Percentiles rank a stretch among this genome's conserved stretches.
phyloP scores from a whole-genome alignment of 257 asterid genomes.

The Forsythia viridissima region DNA sequence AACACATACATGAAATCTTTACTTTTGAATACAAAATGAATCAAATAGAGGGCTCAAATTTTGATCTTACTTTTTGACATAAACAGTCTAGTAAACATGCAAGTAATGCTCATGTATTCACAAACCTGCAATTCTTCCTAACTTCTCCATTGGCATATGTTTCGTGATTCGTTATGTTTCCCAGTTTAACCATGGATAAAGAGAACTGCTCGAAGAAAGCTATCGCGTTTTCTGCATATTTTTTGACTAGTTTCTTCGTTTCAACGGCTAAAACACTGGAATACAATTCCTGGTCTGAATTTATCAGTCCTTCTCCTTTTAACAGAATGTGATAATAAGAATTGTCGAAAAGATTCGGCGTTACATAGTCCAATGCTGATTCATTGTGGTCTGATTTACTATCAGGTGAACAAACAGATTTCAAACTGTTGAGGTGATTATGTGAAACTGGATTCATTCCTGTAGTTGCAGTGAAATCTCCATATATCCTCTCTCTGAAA shows the following conservation, averaged over 20 bases:
- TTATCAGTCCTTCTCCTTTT: slow-evolving; percentile 68
- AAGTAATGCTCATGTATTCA: slow-evolving; percentile 50
- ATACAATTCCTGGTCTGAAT: slow-evolving; percentile 77
- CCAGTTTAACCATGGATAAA: slow-evolving; percentile 86
- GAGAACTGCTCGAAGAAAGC: slow-evolving; percentile 89
- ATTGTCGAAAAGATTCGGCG: slow-evolving; percentile 76
- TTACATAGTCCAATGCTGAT: slow-evolving; percentile 67
- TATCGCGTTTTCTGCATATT: slow-evolving; percentile 57
- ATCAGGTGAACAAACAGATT: slow-evolving; percentile 57
- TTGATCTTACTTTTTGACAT: background rate
- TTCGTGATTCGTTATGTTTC: slow-evolving; percentile 67
- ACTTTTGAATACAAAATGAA: slow-evolving; percentile 34
- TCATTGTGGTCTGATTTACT: slow-evolving; percentile 61
- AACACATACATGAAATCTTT: background rate
- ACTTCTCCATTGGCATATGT: slow-evolving; percentile 76
- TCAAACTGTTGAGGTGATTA: slow-evolving; percentile 47
- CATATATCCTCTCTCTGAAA: slow-evolving; percentile 75
- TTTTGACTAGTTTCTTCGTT: slow-evolving; percentile 62
- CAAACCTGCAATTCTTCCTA: slow-evolving; percentile 81
- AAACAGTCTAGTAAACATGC: background rate
- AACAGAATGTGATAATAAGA: slow-evolving; percentile 65
- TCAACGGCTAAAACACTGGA: slow-evolving; percentile 63
- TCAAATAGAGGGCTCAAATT: slow-evolving; percentile 23
- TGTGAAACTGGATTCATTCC: slow-evolving; percentile 44
- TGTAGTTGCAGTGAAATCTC: slow-evolving; percentile 53